A percentile compares a stretch with the other conserved stretches of the same genome.
Evolutionary conservation across 768 basidiomycete species (phyloP).

Genomic region (Pisolithus orientalis): DNA sequence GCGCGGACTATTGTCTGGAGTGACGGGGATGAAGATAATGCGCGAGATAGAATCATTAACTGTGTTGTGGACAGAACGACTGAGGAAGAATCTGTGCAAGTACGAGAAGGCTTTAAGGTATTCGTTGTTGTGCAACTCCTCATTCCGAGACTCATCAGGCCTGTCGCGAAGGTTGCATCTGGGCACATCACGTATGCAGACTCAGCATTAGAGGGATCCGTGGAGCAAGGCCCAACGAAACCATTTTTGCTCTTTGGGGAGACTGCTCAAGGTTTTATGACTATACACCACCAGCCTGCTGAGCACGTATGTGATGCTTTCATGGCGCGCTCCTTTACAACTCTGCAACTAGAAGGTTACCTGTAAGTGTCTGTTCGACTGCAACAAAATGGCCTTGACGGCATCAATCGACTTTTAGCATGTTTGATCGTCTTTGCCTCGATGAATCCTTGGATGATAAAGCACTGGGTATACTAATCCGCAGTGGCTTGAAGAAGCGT

Average conservation of each 20-base stretch:
- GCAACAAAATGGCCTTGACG: neutral
- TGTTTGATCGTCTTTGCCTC: slow-evolving; percentile 17
- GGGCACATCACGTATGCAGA: slow-evolving; percentile 8
- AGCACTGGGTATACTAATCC: slow-evolving; percentile 21
- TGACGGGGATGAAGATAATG: slow-evolving; percentile 4
- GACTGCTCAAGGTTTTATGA: slow-evolving; percentile 35
- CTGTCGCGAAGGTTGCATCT: slow-evolving; percentile 6
- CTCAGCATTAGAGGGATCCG: slow-evolving; percentile 2
- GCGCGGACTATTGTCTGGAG: slow-evolving; percentile 40
- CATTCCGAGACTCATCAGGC: neutral
- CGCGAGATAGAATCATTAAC: neutral
- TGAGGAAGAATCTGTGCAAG: slow-evolving; percentile 44
- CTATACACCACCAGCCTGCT: slow-evolving; percentile 18
- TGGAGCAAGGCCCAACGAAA: slow-evolving; percentile 4
- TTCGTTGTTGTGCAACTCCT: neutral
- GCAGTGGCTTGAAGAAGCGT: slow-evolving; percentile 23
- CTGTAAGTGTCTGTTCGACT: slow-evolving; percentile 14
- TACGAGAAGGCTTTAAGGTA: slow-evolving; percentile 43
- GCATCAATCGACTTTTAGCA: slow-evolving; percentile 7
- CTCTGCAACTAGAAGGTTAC: slow-evolving; percentile 9
- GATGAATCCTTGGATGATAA: slow-evolving; percentile 18
- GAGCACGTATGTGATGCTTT: neutral
- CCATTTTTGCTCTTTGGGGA: slow-evolving; percentile 36
- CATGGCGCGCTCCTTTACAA: neutral
- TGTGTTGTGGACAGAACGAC: slow-evolving; percentile 24